A percentile compares a stretch with the other conserved stretches of the same genome.
Evolutionary conservation across 1,139 yeast species (phyloP).

Genomic region (Magnusiomyces fungicola): DNA sequence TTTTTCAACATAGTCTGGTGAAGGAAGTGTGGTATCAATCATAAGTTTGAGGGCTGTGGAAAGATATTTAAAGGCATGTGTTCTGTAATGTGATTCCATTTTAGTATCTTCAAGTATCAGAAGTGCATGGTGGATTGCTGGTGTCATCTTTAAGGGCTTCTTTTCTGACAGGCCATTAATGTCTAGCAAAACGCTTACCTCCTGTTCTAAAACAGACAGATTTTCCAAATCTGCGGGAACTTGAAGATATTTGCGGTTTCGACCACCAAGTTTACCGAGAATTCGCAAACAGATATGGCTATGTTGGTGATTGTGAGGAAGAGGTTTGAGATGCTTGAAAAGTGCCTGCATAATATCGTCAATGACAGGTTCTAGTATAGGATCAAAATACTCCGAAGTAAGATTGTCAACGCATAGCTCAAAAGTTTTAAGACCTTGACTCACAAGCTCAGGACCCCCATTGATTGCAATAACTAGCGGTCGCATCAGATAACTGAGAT

Average conservation of each 20-base stretch:
- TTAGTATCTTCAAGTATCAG: conserved; percentile 59
- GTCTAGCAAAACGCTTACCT: conserved; percentile 57
- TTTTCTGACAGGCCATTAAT: conserved; percentile 60
- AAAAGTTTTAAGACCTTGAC: conserved; percentile 88
- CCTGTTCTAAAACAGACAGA: conserved; percentile 55
- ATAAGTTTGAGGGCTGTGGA: conserved; percentile 60
- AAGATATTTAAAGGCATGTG: conserved; percentile 70
- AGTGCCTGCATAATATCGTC: conserved; percentile 90
- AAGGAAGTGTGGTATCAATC: conserved; percentile 58
- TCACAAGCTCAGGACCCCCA: conserved; percentile 84
- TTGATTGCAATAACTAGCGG: conserved; percentile 88
- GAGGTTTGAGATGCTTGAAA: conserved; percentile 85
- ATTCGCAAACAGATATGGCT: conserved; percentile 92
- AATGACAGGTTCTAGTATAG: conserved; percentile 90
- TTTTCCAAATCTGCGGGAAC: conserved; percentile 61
- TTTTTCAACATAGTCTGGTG: conserved; percentile 44
- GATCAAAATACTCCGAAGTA: conserved; percentile 95
- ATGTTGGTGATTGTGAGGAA: conserved; percentile 86
- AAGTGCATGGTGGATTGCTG: conserved; percentile 72
- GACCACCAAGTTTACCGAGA: conserved; percentile 91
- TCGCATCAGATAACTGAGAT: conserved; percentile 74
- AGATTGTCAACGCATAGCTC: conserved; percentile 96
- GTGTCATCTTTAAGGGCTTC: conserved; percentile 69
- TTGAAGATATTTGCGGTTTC: conserved; percentile 77
- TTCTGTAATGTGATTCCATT: conserved; percentile 57